Conservation (phyloP, 129 eudicot genomes). For the Flaveria ramosissima region DNA sequence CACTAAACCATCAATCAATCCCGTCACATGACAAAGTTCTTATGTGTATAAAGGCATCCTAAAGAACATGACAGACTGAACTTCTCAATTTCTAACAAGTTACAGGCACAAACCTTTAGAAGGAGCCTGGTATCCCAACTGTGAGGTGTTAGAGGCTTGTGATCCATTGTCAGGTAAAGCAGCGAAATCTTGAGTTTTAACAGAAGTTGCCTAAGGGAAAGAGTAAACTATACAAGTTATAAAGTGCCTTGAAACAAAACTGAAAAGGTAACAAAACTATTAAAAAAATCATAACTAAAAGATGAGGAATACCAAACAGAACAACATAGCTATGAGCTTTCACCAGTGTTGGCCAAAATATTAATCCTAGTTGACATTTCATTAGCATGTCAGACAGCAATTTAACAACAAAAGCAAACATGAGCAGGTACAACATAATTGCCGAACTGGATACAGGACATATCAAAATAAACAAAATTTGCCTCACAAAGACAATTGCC, state of each 20-base stretch:
- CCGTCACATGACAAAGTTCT: slow-evolving; percentile 1
- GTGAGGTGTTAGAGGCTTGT: slow-evolving; percentile 63
- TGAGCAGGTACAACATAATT: neutral
- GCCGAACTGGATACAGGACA: neutral
- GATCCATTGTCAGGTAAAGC: slow-evolving; percentile 54
- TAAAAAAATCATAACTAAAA: neutral
- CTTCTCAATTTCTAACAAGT: slow-evolving; percentile 14
- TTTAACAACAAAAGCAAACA: slow-evolving; percentile 9
- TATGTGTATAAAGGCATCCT: slow-evolving; percentile 1
- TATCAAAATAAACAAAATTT: slow-evolving; percentile 1
- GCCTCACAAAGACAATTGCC: neutral
- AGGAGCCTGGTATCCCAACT: slow-evolving; percentile 54
- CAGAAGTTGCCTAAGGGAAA: slow-evolving; percentile 49
- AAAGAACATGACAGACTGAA: slow-evolving; percentile 22
- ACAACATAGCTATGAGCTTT: neutral
- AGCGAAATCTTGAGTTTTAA: slow-evolving; percentile 50
- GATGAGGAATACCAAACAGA: slow-evolving; percentile 1
- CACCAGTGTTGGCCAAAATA: slow-evolving; percentile 10
- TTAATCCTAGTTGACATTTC: neutral
- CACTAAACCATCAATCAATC: slow-evolving; percentile 1
- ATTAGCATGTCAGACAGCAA: neutral
- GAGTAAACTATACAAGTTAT: slow-evolving; percentile 31
- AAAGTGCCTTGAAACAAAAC: slow-evolving; percentile 12
- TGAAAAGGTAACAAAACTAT: neutral
- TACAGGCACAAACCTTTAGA: slow-evolving; percentile 53